Base-by-base conservation (phyloP, 2,329 filamentous ascomycete species). In the Fusarium sterilihyphosum region DNA sequence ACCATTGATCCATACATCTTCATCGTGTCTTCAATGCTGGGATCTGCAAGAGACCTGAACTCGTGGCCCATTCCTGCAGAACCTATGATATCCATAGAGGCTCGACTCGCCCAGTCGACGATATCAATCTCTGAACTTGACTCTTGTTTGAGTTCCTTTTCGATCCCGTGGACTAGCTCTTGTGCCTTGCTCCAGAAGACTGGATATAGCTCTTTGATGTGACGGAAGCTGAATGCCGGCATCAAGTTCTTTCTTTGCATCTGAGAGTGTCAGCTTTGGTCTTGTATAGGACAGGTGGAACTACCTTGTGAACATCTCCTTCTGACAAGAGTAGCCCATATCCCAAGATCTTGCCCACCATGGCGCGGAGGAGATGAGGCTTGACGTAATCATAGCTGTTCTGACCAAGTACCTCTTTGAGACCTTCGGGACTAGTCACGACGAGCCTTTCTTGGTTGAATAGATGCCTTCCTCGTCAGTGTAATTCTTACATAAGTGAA, bases 81-180 rank as follows among this genome's bases (percentile, higher is more conserved):
- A 14, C 80, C 81, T 16, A 84, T 81, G 13, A 84, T 80, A n/a
- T 84, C 82, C 13, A 84, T 66, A 1, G 81, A 69, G 9, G 73
- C 63, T 13, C 74, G 38, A 1, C 74, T 76, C 9, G 71, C 68
- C 74, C 73, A 76, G 29, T 73, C 73, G 1, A 53, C 68, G 4
- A 75, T 72, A 12, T 74, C 62, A 1, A 74, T 44, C 4, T 50
- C 59, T 12, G 56, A 40, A 3, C 14, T n/a, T 10, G 56, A 18
- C 2, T 22, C 31, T 10, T 64, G 33, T 4, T 37, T 46, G 1
- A 75, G 43, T 3, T 74, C 71, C 2, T 57, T 50, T 13, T 57
- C 61, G 4, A 72, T 70, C 0, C 68, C 54, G 0, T 29, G 37
- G 4, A 70, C 71, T 2, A 75, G 57, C n/a, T 74, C 58, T 13